Evolutionary conservation across 306 rosid species (phyloP), one percentile per base, ranked within the genome.

Genomic region (Lathyrus oleraceus): DNA sequence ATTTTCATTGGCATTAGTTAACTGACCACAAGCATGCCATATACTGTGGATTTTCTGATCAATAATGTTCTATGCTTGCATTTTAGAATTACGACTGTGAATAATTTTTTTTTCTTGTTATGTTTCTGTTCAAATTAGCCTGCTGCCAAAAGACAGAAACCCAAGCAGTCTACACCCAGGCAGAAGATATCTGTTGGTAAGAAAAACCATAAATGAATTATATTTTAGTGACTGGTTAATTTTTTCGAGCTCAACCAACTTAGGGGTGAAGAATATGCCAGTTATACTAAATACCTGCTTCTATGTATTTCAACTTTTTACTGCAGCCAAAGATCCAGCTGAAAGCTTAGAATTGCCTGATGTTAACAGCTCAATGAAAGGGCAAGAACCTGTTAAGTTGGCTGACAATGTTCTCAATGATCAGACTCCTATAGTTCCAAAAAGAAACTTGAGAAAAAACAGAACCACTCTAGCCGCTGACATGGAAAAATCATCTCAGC

Each of bases 141-240:
- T 73, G 75, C 84, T 53, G 82, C 81, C 13, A 87, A 83, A 82
- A 77, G 78, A 82, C 90, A 81, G 75, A 87, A 88, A 63, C 20
- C 58, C 44, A 71, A 83, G 71, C 86, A 70, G 63, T 79, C 87
- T 28, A 70, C 83, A 76, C 71, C 80, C 21, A 67, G 61, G 67
- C 78, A 64, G 56, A 82, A 77, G 71, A 72, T 25, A 72, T 77
- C 66, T 69, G 74, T 62, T 82, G 91, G 98, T 92, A 81, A 82
- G 88, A 76, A 70, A 44, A 69, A 42, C 76, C 66, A 67, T 73
- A 13, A 43, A 39, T 49, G 62, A 70, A 58, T 63, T 48, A 61
- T 53, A 56, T 54, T 42, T 54, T 57, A n/a, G 14, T 23, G 69
- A 11, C 25, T 59, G 39, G 13, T 73, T 51, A 71, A 73, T 63